Conservation (phyloP, 1,139 yeast species). For the Geotrichum klebahnii region DNA sequence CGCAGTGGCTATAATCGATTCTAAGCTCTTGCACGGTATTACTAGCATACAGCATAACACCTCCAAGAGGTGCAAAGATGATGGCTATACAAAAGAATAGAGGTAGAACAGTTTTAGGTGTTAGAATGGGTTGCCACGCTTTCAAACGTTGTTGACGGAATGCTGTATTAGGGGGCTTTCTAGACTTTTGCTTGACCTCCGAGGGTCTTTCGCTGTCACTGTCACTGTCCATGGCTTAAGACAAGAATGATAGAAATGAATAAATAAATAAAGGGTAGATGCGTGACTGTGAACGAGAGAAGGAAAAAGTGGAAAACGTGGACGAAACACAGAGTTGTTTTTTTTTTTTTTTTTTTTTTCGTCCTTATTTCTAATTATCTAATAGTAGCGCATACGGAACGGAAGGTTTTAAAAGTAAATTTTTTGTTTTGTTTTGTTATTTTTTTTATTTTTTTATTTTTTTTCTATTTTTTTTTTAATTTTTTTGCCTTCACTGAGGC, state of each 20-base stretch:
- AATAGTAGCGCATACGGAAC: background rate
- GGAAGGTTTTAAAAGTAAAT: background rate
- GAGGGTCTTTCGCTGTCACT: constrained; percentile 36
- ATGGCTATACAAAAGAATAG: constrained; percentile 68
- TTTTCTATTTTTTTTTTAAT: no score
- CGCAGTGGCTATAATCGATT: constrained; percentile 80
- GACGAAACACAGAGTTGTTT: background rate
- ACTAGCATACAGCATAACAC: constrained; percentile 82
- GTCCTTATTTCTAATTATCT: no score
- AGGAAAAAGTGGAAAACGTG: background rate
- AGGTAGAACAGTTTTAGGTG: constrained; percentile 87
- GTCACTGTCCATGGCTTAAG: constrained; percentile 37
- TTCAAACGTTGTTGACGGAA: constrained; percentile 47
- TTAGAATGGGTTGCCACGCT: constrained; percentile 71
- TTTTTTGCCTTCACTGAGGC: no score
- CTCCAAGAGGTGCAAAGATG: constrained; percentile 89
- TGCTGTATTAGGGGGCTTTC: constrained; percentile 45
- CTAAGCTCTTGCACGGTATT: constrained; percentile 68
- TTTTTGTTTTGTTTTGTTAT: no score
- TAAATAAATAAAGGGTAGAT: background rate
- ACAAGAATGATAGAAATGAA: background rate
- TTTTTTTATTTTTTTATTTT: no score
- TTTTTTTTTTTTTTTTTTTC: no score
- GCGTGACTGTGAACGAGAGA: background rate
- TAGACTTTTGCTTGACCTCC: constrained; percentile 36